Evolutionary conservation across 108 stramenopile species (phyloP).

Genomic region (Nannochloropsis oceanica): DNA sequence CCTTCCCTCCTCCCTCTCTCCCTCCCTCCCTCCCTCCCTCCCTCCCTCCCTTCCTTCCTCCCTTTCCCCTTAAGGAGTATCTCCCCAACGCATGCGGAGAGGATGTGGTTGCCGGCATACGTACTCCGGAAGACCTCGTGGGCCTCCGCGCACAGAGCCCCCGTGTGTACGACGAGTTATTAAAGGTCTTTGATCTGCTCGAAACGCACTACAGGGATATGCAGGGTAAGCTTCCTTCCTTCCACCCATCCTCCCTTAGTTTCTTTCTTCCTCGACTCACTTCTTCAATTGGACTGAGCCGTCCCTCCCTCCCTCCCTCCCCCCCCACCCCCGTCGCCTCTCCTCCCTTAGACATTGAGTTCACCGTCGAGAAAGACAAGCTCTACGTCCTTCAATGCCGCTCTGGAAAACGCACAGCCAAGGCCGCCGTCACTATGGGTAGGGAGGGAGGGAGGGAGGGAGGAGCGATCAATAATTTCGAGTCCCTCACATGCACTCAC

Average conservation of each 20-base stretch:
- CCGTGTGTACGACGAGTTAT: conserved; percentile 55
- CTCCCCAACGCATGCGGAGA: conserved; percentile 75
- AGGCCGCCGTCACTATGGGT: conserved; percentile 55
- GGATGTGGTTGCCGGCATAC: conserved; percentile 72
- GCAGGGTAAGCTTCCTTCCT: conserved; percentile 33
- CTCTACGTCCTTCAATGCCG: conserved; percentile 75
- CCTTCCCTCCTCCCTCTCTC: neutral
- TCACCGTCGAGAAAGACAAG: conserved; percentile 67
- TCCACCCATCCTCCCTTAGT: neutral
- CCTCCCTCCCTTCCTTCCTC: neutral
- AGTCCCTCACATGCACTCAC: no score
- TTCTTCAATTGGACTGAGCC: neutral
- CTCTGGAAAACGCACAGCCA: conserved; percentile 60
- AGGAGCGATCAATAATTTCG: no score
- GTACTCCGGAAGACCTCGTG: conserved; percentile 57
- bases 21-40: neutral
- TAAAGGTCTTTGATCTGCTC: conserved; percentile 52
- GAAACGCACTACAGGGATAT: conserved; percentile 66
- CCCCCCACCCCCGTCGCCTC: neutral
- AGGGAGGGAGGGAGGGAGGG: neutral
- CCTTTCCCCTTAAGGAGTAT: conserved; percentile 38
- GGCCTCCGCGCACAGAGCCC: conserved; percentile 55
- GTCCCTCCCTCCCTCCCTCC: neutral
- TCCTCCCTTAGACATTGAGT: conserved; percentile 52
- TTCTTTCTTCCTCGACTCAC: no score